Evolutionary conservation across 495 filamentous ascomycete genomes (phyloP).

Genomic region (Neurospora intermedia): DNA sequence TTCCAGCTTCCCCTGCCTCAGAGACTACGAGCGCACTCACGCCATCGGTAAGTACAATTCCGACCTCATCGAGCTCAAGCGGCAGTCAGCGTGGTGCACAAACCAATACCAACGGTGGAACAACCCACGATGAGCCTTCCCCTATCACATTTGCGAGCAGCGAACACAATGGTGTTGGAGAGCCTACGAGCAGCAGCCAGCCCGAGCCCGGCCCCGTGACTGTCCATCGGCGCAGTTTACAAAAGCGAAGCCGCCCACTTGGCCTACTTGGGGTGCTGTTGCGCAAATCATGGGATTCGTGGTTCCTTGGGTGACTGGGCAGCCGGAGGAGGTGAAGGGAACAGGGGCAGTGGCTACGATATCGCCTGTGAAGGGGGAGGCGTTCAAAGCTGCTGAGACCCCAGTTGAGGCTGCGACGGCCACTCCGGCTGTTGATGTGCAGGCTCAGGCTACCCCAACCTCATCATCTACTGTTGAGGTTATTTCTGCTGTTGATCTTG

Average conservation of each 20-base stretch:
- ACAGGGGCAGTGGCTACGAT: not conserved
- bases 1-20: not conserved
- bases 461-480: not conserved
- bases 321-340: not conserved
- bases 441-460: not conserved
- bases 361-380: not conserved
- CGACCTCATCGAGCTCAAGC: not conserved
- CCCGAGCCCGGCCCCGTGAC: not conserved
- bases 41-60: too few relatives aligned
- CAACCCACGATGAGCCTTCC: not conserved
- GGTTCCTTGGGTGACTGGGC: not conserved
- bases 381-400: too few relatives aligned
- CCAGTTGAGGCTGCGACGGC: not conserved
- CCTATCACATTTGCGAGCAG: not conserved
- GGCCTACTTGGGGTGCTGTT: not conserved
- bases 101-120: too few relatives aligned
- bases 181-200: not conserved
- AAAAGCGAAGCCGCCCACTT: not conserved
- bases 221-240: not conserved
- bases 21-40: not conserved
- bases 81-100: not conserved
- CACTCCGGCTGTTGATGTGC: not conserved
- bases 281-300: not conserved
- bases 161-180: not conserved
- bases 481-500: not conserved